Conservation (phyloP, 2,329 filamentous ascomycete genomes). For the Cercospora janseana region DNA sequence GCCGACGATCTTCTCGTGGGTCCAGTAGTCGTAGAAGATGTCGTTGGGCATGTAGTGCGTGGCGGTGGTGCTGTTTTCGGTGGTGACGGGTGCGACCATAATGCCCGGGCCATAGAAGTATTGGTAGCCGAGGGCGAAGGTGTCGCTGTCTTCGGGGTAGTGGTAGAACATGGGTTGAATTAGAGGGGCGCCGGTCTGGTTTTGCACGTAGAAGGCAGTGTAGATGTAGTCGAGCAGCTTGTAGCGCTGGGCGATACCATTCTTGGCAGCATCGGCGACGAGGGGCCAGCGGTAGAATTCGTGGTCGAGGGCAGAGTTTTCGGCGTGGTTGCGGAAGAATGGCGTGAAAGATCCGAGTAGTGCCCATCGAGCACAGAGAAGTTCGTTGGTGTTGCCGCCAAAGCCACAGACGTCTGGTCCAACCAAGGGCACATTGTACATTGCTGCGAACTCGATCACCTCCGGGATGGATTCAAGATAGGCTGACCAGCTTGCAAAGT, state of each 20-base stretch:
- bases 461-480: slow-evolving; percentile 46
- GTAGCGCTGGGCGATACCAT: slow-evolving; percentile 71
- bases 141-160: slow-evolving; percentile 59
- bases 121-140: slow-evolving; percentile 54
- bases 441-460: slow-evolving; percentile 47
- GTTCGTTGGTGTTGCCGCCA: slow-evolving; percentile 62
- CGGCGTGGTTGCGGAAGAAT: slow-evolving; percentile 75
- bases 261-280: slow-evolving; percentile 63
- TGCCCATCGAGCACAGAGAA: slow-evolving; percentile 74
- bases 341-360: slow-evolving; percentile 69
- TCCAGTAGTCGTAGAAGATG: slow-evolving; percentile 61
- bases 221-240: slow-evolving; percentile 77
- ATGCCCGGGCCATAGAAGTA: slow-evolving; percentile 60
- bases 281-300: slow-evolving; percentile 70
- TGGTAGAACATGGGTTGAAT: slow-evolving; percentile 70
- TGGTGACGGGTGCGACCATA: slow-evolving; percentile 57
- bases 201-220: slow-evolving; percentile 64
- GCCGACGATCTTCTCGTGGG: slow-evolving; percentile 48
- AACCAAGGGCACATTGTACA: slow-evolving; percentile 51
- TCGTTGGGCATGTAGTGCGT: slow-evolving; percentile 58
- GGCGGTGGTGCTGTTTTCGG: slow-evolving; percentile 53
- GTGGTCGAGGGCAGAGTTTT: slow-evolving; percentile 54
- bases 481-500: slow-evolving; percentile 45
- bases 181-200: slow-evolving; percentile 60
- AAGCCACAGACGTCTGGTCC: slow-evolving; percentile 74